Base-by-base conservation (phyloP, 2,329 filamentous ascomycete species). In the Clonostachys chloroleuca region DNA sequence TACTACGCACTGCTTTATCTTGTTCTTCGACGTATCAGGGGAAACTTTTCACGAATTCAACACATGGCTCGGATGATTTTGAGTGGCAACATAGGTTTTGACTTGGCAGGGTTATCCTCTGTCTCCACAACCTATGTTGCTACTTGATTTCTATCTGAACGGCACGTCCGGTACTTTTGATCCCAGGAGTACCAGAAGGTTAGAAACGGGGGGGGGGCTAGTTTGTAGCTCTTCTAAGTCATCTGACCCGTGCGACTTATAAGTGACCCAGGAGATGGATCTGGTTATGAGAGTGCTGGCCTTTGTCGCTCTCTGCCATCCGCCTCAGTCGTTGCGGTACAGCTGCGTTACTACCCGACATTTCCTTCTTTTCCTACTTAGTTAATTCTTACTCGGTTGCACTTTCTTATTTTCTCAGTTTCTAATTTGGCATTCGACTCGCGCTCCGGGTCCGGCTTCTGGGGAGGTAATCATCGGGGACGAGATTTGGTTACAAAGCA, bases 11-110 rank as follows among this genome's bases (percentile, higher is more conserved):
- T 63, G 61, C 60, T 67, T 59, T 67, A 66, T 68, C 64, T 69
- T 56, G 66, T 67, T 70, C 65, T 71, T 68, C 63, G 64, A 68
- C 63, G 57, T 55, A 59, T 63, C 53, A 61, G 57, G 55, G 52
- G 53, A 55, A 40, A 43, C 45, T 34, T 39, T 59, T 64, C 47
- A 63, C 58, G 58, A 63, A 56, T 62, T 64, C 24, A 51, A 62
- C 52, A 53, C 55, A 63, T 70, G 67, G 66, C 68, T 71, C 64
- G 64, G 67, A 62, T 60, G 52, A 50, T 52, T 57, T 53, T 54
- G 52, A 49, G 55, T 48, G 51, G 49, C 51, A 42, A 47, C 36
- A 30, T 34, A 35, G 17, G 24, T 20, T 18, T 41, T 43, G 30
- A 17, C 12, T 16, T 36, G 45, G 43, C n/a, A 40, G 17, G 43